Evolutionary conservation across 2,329 filamentous ascomycete species (phyloP).

Genomic region (Waltergamsia citrina): DNA sequence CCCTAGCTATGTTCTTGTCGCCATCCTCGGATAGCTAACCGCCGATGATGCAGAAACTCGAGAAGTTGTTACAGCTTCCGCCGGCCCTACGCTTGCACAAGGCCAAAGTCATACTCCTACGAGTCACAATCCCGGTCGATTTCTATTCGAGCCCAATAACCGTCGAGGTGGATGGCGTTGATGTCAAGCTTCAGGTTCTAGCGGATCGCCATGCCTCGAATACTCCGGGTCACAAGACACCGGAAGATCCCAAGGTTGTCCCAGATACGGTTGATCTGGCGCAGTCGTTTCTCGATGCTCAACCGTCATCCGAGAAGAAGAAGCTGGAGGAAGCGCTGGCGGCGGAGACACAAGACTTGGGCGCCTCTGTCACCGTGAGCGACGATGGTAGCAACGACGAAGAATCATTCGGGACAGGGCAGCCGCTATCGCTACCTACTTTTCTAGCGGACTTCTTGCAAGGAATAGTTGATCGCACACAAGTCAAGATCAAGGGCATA

Average conservation of each 20-base stretch:
- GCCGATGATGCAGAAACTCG: slow-evolving; percentile 59
- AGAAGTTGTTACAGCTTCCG: slow-evolving; percentile 65
- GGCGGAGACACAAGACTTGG: slow-evolving; percentile 52
- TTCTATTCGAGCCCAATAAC: slow-evolving; percentile 77
- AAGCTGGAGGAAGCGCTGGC: slow-evolving; percentile 61
- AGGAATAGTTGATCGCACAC: slow-evolving; percentile 62
- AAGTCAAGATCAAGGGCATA: slow-evolving; percentile 56
- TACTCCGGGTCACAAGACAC: slow-evolving; percentile 32
- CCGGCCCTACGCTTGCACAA: slow-evolving; percentile 59
- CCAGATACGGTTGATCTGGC: slow-evolving; percentile 67
- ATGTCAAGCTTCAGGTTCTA: slow-evolving; percentile 54
- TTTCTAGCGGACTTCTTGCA: slow-evolving; percentile 67
- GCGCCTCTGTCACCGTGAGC: slow-evolving; percentile 49
- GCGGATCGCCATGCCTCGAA: slow-evolving; percentile 16
- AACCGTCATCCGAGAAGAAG: slow-evolving; percentile 54
- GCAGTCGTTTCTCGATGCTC: slow-evolving; percentile 67
- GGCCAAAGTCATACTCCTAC: slow-evolving; percentile 67
- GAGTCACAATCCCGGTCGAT: slow-evolving; percentile 78
- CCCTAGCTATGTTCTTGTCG: neutral
- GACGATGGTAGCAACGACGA: slow-evolving; percentile 57
- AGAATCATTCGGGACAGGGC: slow-evolving; percentile 55
- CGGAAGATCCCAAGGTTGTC: slow-evolving; percentile 28
- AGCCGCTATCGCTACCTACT: slow-evolving; percentile 56
- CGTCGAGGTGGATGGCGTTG: slow-evolving; percentile 73
- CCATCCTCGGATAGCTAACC: neutral